These are phyloP conservation scores for Stachybotrys echinatus DNA, from an alignment of 2,329 filamentous ascomycete species.

Conservation along the genomic window DNA sequence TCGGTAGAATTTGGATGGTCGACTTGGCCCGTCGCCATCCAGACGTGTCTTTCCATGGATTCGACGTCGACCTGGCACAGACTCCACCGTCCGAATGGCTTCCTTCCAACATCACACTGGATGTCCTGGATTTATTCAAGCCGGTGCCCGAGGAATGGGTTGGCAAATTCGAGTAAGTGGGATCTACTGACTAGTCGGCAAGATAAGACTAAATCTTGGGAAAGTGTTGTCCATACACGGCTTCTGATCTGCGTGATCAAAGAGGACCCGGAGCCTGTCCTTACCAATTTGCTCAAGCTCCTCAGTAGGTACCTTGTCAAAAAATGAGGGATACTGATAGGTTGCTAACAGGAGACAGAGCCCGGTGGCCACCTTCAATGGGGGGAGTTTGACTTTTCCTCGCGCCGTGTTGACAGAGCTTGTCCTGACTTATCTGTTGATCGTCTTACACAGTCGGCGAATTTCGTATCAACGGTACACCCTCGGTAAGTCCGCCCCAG, in stretches of 20 bases:
- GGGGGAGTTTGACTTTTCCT: neutral
- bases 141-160: neutral
- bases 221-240: neutral
- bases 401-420: neutral
- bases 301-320: neutral
- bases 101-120: neutral
- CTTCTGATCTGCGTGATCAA: conserved; percentile 1
- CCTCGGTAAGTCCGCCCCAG: too few species aligned
- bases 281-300: neutral
- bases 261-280: neutral
- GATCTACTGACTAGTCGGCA: neutral
- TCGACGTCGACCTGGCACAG: neutral
- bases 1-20: neutral
- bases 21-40: neutral
- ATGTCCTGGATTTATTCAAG: neutral
- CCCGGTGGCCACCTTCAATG: neutral
- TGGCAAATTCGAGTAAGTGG: neutral
- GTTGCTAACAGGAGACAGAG: too few species aligned
- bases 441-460: neutral
- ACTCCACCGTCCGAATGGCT: neutral
- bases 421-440: neutral
- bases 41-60: neutral
- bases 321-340: neutral
- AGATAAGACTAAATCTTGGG: neutral
- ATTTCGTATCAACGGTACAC: too few species aligned